These are phyloP conservation scores for Sanguinoderma infundibulare DNA, from an alignment of 1,284 basidiomycete genomes.

Conservation along the genomic window DNA sequence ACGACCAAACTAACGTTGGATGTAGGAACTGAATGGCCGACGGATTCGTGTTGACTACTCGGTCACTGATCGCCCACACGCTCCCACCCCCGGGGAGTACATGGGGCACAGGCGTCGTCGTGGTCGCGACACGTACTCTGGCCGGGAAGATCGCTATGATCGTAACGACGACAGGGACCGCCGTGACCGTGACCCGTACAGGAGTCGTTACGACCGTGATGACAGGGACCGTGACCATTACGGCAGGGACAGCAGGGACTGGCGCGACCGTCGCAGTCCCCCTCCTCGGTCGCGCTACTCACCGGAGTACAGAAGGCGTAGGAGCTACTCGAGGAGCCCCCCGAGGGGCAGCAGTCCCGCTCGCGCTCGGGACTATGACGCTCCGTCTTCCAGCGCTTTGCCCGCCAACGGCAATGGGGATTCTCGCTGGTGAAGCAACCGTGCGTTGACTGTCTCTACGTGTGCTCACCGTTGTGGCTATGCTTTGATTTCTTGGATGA, in stretches of 20 bases:
- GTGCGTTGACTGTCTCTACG: slow-evolving; percentile 24
- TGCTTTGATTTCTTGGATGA: slow-evolving; percentile 26
- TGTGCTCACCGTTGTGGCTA: slow-evolving; percentile 21
- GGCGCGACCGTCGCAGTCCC: slow-evolving; percentile 69
- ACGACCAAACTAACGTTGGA: slow-evolving; percentile 16
- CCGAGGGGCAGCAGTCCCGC: slow-evolving; percentile 75
- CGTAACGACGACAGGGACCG: slow-evolving; percentile 53
- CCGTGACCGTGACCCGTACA: slow-evolving; percentile 50
- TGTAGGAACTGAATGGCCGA: slow-evolving; percentile 90
- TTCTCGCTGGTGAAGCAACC: slow-evolving; percentile 35
- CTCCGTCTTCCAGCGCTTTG: slow-evolving; percentile 30
- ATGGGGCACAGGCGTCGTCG: slow-evolving; percentile 89
- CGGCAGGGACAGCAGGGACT: slow-evolving; percentile 46
- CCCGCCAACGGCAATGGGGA: slow-evolving; percentile 33
- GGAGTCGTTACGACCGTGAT: slow-evolving; percentile 42
- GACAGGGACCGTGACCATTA: slow-evolving; percentile 59
- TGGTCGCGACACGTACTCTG: slow-evolving; percentile 58
- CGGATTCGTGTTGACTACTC: slow-evolving; percentile 97
- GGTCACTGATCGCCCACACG: slow-evolving; percentile 91
- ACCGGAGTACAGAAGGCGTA: slow-evolving; percentile 73
- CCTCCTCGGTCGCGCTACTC: slow-evolving; percentile 69
- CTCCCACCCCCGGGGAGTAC: slow-evolving; percentile 97
- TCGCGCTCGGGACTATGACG: slow-evolving; percentile 50
- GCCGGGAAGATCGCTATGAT: slow-evolving; percentile 41
- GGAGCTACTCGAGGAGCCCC: slow-evolving; percentile 80